Conservation (phyloP, 1,284 basidiomycete species). For the Cronartium quercuum region DNA sequence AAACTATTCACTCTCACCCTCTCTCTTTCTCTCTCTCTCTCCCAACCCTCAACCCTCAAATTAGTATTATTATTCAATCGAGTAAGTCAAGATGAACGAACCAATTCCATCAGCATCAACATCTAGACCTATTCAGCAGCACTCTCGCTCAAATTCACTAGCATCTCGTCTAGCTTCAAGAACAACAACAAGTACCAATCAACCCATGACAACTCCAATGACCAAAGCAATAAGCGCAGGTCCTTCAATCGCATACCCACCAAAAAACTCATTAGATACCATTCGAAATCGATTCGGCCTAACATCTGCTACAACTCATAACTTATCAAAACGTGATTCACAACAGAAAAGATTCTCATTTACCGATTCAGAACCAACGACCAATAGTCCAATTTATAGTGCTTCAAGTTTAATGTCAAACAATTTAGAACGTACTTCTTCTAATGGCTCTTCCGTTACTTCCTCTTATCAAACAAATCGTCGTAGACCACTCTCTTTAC, state of each 20-base stretch:
- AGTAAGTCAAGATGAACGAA: background rate
- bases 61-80: background rate
- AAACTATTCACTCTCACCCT: background rate
- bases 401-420: slow-evolving; percentile 33
- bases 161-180: slow-evolving; percentile 27
- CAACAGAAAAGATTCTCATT: slow-evolving; percentile 35
- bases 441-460: background rate
- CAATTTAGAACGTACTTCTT: slow-evolving; percentile 20
- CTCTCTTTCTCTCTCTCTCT: background rate
- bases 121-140: background rate
- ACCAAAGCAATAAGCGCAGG: slow-evolving; percentile 20
- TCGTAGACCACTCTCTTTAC: slow-evolving; percentile 26
- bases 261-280: slow-evolving; percentile 30
- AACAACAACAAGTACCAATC: slow-evolving; percentile 6
- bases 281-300: slow-evolving; percentile 33
- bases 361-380: slow-evolving; percentile 2
- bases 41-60: background rate
- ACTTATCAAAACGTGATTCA: background rate
- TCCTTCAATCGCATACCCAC: slow-evolving; percentile 20
- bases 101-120: background rate
- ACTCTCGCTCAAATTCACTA: slow-evolving; percentile 25
- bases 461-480: background rate
- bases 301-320: background rate
- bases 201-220: slow-evolving; percentile 16
- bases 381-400: slow-evolving; percentile 12